Conservation (phyloP, 2,329 filamentous ascomycete genomes). For the Talaromyces verruculosus region DNA sequence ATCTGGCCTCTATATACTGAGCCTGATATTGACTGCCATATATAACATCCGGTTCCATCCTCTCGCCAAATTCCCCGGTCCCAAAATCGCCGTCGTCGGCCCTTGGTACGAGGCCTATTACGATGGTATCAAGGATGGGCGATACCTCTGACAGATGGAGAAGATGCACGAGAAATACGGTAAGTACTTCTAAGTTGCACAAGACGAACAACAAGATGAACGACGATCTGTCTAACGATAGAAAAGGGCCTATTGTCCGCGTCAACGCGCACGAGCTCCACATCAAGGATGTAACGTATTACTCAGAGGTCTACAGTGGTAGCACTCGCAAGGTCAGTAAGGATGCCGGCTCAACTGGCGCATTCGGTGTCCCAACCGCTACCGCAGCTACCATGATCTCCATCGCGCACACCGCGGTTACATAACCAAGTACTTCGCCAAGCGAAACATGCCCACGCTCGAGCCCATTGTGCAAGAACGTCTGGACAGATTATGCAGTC, state of each 20-base stretch:
- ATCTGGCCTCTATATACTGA: not conserved
- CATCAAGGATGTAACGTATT: not conserved
- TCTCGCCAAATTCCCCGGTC: constrained; percentile 33
- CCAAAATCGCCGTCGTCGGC: constrained; percentile 34
- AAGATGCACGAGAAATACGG: constrained; percentile 39
- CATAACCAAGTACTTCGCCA: constrained; percentile 31
- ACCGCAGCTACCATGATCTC: not conserved
- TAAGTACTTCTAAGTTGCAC: constrained; percentile 17
- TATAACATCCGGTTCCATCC: constrained; percentile 34
- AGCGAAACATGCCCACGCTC: not conserved
- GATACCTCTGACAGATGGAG: constrained; percentile 36
- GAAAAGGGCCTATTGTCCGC: constrained; percentile 29
- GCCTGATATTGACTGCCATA: not conserved
- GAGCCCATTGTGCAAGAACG: constrained; percentile 10
- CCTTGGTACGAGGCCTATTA: constrained; percentile 39
- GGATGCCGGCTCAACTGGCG: not conserved
- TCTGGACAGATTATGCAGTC: constrained; percentile 2
- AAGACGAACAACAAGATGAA: not conserved
- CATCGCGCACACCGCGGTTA: constrained; percentile 26
- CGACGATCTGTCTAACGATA: constrained; percentile 23
- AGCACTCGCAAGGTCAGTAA: not conserved
- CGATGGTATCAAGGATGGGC: constrained; percentile 34
- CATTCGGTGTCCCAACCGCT: not conserved
- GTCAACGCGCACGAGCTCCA: constrained; percentile 35
- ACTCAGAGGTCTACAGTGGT: not conserved